phyloP scores from a whole-genome alignment of 2,329 filamentous ascomycete genomes.

The Phaeosphaeriaceae sp. region DNA sequence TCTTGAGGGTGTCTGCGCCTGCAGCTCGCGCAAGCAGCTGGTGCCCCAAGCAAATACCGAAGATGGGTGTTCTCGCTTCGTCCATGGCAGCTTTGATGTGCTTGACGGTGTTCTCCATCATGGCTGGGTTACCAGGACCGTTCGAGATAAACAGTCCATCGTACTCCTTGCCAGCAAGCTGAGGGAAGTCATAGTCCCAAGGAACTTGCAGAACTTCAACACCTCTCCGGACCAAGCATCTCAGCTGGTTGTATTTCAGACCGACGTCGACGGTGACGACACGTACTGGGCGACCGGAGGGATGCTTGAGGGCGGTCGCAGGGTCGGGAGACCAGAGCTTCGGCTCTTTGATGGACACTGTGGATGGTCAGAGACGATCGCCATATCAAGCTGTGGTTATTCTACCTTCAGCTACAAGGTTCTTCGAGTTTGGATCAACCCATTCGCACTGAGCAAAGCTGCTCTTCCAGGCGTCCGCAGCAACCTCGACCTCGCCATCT shows the following conservation, averaged over 20 bases:
- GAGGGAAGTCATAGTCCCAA: constrained; percentile 92
- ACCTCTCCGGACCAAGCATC: constrained; percentile 88
- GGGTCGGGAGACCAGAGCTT: constrained; percentile 83
- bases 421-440: constrained; percentile 90
- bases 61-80: constrained; percentile 84
- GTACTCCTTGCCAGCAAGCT: constrained; percentile 80
- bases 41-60: constrained; percentile 95
- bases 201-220: constrained; percentile 94
- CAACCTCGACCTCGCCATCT: constrained; percentile 33
- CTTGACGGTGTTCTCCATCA: constrained; percentile 79
- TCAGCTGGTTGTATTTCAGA: constrained; percentile 97
- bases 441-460: constrained; percentile 85
- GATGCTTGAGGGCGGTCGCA: constrained; percentile 78
- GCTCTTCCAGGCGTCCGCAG: constrained; percentile 52
- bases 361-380: constrained; percentile 27
- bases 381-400: constrained; percentile 11
- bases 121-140: constrained; percentile 92
- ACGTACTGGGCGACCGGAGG: constrained; percentile 85
- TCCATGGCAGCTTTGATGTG: constrained; percentile 79
- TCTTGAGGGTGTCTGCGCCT: constrained; percentile 86
- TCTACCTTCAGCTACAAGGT: constrained; percentile 93
- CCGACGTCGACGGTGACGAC: constrained; percentile 95
- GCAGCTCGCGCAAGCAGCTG: constrained; percentile 89
- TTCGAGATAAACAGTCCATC: constrained; percentile 98
- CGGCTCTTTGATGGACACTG: constrained; percentile 88